Evolutionary conservation across 1,284 basidiomycete genomes (phyloP).

Genomic region (Filobasidium uniguttulatum): DNA sequence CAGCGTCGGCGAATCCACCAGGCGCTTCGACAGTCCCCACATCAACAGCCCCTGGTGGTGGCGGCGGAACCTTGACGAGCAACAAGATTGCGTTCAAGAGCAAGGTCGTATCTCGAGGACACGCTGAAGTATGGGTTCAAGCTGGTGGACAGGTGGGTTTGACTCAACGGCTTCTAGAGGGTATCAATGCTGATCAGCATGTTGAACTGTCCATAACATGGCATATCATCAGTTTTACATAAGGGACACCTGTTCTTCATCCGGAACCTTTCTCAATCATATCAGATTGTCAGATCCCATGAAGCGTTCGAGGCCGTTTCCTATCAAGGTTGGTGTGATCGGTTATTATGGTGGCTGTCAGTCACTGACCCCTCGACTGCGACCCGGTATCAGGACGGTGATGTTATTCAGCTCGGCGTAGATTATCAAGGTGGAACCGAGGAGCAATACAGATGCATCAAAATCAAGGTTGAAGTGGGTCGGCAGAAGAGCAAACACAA

Average conservation of each 20-base stretch:
- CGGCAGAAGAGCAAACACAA: constrained; percentile 77
- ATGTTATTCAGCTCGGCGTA: constrained; percentile 88
- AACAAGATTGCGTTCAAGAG: constrained; percentile 88
- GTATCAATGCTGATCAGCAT: neutral
- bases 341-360: too few species aligned
- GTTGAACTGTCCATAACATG: neutral
- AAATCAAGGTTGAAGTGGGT: constrained; percentile 78
- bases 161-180: neutral
- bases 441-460: constrained; percentile 95
- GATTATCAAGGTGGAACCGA: constrained; percentile 97
- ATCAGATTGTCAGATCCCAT: constrained; percentile 74
- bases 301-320: constrained; percentile 60
- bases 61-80: constrained; percentile 48
- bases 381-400: constrained; percentile 73
- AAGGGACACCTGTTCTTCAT: constrained; percentile 76
- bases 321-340: constrained; percentile 46
- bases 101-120: constrained; percentile 87
- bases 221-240: constrained; percentile 68
- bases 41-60: constrained; percentile 22
- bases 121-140: constrained; percentile 86
- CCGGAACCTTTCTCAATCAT: constrained; percentile 94
- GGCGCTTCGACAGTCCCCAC: too few species aligned
- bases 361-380: too few species aligned
- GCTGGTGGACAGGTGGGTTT: constrained; percentile 40
- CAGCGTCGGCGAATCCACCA: neutral